Base-by-base conservation (phyloP, 163 green algal species). In the Picocystis sp. region DNA sequence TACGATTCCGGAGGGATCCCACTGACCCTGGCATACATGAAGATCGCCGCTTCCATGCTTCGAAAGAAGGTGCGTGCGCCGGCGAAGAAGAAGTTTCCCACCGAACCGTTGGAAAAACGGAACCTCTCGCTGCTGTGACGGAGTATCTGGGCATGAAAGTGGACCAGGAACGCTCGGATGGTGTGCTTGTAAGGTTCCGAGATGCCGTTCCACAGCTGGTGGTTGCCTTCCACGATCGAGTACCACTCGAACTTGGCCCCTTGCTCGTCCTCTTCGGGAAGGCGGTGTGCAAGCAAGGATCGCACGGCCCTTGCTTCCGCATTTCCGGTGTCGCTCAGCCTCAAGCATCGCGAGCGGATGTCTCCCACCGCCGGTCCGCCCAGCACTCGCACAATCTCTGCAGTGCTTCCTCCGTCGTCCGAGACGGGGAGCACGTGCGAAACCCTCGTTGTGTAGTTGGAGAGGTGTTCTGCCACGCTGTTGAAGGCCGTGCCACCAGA, bases 11-110 rank as follows among this genome's bases (percentile, higher is more conserved):
- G 57, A 12, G 81, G 84, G 25, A 90, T 84, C 56, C 77, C 63
- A 0, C 70, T 76, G 19, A 92, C 79, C 9, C 79, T 69, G 3
- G 67, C 81, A 58, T 94, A 97, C 22, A 96, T 69, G 70, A 94
- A 94, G 43, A 78, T 76, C 17, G 69, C 69, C 1, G 66, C 66
- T 55, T 98, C 89, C 56, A 98, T 66, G 3, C 84, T 95, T 11
- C 81, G 68, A 74, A 96, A 95, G 69, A 95, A 96, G 5, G 79
- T 81, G 52, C 89, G 79, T 3, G 87, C 82, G 6, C 89, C 90
- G 22, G 90, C 88, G 67, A 98, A 97, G 75, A 98, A 97, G 59
- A 97, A 98, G 82, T 98, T 98, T 47, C 89, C 88, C 24, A 79
- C 55, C 47, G 60, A 24, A 55, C 86, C 86, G 57, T 88, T 88